phyloP scores from a whole-genome alignment of 164 flowering plant genomes.

The Hamamelis virginiana region DNA sequence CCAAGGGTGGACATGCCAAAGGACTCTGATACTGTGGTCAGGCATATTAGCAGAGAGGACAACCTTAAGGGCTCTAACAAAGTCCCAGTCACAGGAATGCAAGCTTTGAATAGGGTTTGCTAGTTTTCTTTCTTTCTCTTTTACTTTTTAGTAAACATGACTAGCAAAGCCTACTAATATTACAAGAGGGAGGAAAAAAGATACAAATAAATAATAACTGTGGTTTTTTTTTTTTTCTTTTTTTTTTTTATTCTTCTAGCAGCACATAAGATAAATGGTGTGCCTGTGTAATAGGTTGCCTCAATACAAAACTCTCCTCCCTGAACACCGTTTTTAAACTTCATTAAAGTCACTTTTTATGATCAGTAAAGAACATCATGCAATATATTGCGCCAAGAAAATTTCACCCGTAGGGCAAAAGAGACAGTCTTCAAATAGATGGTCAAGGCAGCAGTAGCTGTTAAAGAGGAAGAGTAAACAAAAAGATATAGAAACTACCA shows the following conservation, averaged over 20 bases:
- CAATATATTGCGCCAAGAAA: background rate
- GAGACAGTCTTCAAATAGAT: background rate
- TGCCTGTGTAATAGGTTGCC: background rate
- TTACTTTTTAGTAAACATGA: too few species aligned
- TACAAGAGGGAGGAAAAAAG: background rate
- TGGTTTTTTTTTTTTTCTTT: background rate
- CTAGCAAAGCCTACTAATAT: too few species aligned
- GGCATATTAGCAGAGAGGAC: too few species aligned
- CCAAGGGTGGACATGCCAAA: too few species aligned
- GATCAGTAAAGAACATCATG: background rate
- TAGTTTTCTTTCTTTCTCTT: too few species aligned
- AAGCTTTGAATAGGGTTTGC: too few species aligned
- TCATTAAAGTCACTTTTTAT: background rate
- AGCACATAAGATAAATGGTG: background rate
- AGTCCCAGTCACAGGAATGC: too few species aligned
- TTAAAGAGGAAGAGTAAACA: slow-evolving; percentile 1
- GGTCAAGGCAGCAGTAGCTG: background rate
- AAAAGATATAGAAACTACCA: slow-evolving; percentile 49
- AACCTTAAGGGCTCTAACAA: too few species aligned
- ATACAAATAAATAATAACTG: too few species aligned
- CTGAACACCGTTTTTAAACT: background rate
- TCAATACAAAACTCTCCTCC: background rate
- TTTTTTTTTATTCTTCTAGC: background rate
- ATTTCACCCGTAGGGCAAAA: background rate
- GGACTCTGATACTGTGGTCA: too few species aligned